These are phyloP conservation scores for Zopfochytrium polystomum DNA, from an alignment of 371 early-diverging fungal species.

Conservation along the genomic window DNA sequence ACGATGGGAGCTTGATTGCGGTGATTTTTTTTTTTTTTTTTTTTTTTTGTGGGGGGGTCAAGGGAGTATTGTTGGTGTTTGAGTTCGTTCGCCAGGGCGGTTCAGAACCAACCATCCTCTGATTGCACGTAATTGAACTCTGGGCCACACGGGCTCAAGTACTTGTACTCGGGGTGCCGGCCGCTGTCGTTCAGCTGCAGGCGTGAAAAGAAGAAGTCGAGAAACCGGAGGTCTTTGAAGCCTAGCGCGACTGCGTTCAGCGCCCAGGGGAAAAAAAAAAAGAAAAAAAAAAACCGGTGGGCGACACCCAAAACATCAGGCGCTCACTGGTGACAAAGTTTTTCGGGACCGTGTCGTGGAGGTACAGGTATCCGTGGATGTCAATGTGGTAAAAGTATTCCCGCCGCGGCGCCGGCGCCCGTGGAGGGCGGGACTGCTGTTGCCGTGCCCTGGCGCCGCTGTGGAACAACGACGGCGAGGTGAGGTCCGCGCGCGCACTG, in stretches of 20 bases:
- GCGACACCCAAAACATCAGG: background rate
- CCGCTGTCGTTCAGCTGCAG: conserved; percentile 18
- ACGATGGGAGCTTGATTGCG: conserved; percentile 29
- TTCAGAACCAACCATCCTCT: conserved; percentile 18
- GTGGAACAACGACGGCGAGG: background rate
- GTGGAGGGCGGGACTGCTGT: background rate
- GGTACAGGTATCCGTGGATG: conserved; percentile 31
- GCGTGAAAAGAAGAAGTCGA: conserved; percentile 39
- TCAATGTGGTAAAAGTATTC: conserved; percentile 37
- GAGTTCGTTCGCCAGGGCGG: background rate
- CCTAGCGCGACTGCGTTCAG: conserved; percentile 12
- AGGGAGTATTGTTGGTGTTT: background rate
- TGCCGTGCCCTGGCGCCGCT: background rate
- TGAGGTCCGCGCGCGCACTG: background rate
- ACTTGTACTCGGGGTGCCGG: conserved; percentile 5
- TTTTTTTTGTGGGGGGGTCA: conserved; percentile 32
- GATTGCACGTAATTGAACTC: conserved; percentile 28
- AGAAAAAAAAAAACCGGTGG: background rate
- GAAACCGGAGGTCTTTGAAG: conserved; percentile 38
- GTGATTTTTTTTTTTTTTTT: conserved; percentile 33
- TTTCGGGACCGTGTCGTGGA: conserved; percentile 27
- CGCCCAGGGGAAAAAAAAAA: background rate
- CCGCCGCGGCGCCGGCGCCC: conserved; percentile 1
- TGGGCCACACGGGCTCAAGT: conserved; percentile 30
- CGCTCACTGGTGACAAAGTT: conserved; percentile 22